Evolutionary conservation across 1,284 basidiomycete species (phyloP).

Genomic region (Moesziomyces parantarcticus): DNA sequence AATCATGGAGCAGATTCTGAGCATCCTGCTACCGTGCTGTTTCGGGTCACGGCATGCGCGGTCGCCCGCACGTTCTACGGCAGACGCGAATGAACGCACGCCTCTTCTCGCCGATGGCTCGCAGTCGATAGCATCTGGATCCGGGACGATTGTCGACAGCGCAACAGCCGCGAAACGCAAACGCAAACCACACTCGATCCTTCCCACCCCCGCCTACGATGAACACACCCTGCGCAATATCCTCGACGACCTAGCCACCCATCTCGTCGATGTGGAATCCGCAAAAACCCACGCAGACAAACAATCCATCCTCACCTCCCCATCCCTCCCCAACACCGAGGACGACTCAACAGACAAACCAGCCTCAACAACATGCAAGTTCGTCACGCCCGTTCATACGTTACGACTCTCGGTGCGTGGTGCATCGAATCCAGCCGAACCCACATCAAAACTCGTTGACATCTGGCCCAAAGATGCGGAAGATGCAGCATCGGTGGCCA

Average conservation of each 20-base stretch:
- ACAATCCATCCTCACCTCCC: no score
- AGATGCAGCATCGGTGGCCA: neutral
- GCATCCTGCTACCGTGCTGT: constrained; percentile 35
- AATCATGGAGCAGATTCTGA: constrained; percentile 27
- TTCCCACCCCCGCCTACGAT: constrained; percentile 35
- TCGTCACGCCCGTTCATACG: constrained; percentile 25
- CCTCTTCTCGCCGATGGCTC: constrained; percentile 19
- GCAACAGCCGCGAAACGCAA: constrained; percentile 7
- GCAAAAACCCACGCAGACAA: neutral
- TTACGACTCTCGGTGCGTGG: constrained; percentile 5
- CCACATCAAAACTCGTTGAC: constrained; percentile 19
- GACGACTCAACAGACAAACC: neutral
- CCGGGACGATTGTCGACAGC: constrained; percentile 4
- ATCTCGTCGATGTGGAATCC: constrained; percentile 20
- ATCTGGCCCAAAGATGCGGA: constrained; percentile 20
- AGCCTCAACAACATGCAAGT: neutral
- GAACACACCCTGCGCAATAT: constrained; percentile 16
- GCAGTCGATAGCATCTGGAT: constrained; percentile 1
- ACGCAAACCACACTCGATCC: constrained; percentile 19
- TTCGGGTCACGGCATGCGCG: constrained; percentile 14
- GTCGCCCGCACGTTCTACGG: neutral
- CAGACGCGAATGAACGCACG: constrained; percentile 20
- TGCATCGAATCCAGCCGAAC: neutral
- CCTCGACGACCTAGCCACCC: constrained; percentile 21
- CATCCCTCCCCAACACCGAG: no score